Conservation (phyloP, 345 rosid genomes). For the Firmiana major region DNA sequence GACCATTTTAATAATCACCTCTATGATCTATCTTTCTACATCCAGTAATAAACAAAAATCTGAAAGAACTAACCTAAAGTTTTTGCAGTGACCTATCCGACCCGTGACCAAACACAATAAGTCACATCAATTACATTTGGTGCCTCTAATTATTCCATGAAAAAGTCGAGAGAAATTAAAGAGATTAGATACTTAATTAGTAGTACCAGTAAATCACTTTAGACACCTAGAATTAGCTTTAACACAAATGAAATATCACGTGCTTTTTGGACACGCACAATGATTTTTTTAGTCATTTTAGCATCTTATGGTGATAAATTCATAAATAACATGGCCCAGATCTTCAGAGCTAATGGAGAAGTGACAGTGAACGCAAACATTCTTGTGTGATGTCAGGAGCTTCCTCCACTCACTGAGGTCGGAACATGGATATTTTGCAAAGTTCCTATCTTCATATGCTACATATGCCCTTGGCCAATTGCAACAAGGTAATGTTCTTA, state of each 20-base stretch:
- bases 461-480: too few relatives aligned
- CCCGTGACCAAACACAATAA: constrained; percentile 18
- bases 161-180: background rate
- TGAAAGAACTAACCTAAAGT: background rate
- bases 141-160: background rate
- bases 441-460: too few relatives aligned
- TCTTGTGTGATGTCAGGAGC: too few relatives aligned
- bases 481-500: too few relatives aligned
- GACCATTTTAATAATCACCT: background rate
- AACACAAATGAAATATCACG: background rate
- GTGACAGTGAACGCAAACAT: too few relatives aligned
- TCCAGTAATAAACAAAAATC: background rate
- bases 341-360: background rate
- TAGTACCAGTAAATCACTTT: background rate
- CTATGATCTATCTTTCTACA: background rate
- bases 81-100: constrained; percentile 16
- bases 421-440: too few relatives aligned
- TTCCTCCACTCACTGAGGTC: too few relatives aligned
- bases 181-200: background rate
- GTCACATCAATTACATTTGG: constrained; percentile 19
- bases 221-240: background rate
- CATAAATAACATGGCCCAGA: too few relatives aligned
- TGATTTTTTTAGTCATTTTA: background rate
- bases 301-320: background rate
- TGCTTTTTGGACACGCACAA: background rate